phyloP scores from a whole-genome alignment of 1,139 yeast genomes.

The Diutina rugosa region DNA sequence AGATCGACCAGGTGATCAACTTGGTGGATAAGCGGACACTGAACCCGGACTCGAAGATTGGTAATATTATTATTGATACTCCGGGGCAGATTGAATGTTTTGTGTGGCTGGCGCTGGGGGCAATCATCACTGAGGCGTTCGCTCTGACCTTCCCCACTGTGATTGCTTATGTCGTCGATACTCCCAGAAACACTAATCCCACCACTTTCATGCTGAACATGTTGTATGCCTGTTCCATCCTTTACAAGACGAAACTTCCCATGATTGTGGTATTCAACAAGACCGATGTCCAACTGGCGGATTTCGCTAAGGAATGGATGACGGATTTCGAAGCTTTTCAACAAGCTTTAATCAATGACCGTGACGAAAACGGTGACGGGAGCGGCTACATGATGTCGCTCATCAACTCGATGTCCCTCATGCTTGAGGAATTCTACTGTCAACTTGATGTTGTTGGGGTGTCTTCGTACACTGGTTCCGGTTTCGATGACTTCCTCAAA shows the following conservation, averaged over 20 bases:
- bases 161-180: slow-evolving; percentile 89
- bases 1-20: slow-evolving; percentile 87
- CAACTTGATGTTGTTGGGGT: slow-evolving; percentile 87
- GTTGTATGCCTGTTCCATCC: slow-evolving; percentile 94
- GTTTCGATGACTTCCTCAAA: slow-evolving; percentile 78
- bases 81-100: slow-evolving; percentile 99
- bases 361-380: slow-evolving; percentile 52
- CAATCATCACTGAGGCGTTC: slow-evolving; percentile 92
- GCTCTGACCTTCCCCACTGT: slow-evolving; percentile 95
- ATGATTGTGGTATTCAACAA: slow-evolving; percentile 96
- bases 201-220: slow-evolving; percentile 96
- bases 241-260: slow-evolving; percentile 92
- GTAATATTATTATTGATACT: slow-evolving; percentile 82
- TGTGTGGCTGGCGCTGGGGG: slow-evolving; percentile 94
- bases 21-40: slow-evolving; percentile 60
- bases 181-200: slow-evolving; percentile 89
- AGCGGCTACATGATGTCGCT: slow-evolving; percentile 92
- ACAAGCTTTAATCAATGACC: slow-evolving; percentile 51
- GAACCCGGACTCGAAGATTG: slow-evolving; percentile 33
- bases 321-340: slow-evolving; percentile 90
- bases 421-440: slow-evolving; percentile 93
- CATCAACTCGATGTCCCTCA: slow-evolving; percentile 87
- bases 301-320: slow-evolving; percentile 96
- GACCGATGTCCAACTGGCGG: slow-evolving; percentile 76
- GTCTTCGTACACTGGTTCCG: slow-evolving; percentile 85